These are phyloP conservation scores for Jatropha podagrica DNA, from an alignment of 441 rosid species.

Conservation along the genomic window DNA sequence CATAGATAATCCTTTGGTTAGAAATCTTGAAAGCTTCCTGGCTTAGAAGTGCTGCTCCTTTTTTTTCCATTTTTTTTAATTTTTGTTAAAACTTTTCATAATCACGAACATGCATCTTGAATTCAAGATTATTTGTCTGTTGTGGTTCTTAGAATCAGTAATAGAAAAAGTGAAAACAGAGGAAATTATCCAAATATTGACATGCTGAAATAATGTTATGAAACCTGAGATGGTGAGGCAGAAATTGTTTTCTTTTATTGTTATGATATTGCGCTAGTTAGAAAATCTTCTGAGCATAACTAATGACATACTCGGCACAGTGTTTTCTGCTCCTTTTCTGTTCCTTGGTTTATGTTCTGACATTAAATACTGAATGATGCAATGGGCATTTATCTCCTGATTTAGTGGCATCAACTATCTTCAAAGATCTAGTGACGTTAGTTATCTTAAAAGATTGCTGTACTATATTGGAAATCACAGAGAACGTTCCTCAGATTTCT, in stretches of 20 bases:
- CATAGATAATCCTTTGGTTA: not conserved
- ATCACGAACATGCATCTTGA: not conserved
- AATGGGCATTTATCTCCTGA: not conserved
- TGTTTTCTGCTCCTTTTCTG: not conserved
- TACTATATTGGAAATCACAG: not conserved
- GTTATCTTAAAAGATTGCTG: too few species aligned
- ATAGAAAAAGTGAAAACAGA: not conserved
- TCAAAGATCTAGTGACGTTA: not conserved
- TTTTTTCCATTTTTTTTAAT: not conserved
- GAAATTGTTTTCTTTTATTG: not conserved
- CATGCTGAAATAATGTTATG: not conserved
- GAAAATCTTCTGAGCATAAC: not conserved
- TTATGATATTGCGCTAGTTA: not conserved
- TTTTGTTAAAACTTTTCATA: not conserved
- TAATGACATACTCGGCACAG: not conserved
- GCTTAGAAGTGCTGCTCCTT: not conserved
- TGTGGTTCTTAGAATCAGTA: not conserved
- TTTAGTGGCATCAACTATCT: not conserved
- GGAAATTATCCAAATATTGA: not conserved
- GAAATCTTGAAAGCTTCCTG: not conserved
- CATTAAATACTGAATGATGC: not conserved
- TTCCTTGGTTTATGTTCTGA: not conserved
- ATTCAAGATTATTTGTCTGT: constrained; percentile 1
- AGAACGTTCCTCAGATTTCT: not conserved
- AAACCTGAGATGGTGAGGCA: not conserved